Evolutionary conservation across 2,329 filamentous ascomycete species (phyloP).

Genomic region (Colletotrichum abscissum): DNA sequence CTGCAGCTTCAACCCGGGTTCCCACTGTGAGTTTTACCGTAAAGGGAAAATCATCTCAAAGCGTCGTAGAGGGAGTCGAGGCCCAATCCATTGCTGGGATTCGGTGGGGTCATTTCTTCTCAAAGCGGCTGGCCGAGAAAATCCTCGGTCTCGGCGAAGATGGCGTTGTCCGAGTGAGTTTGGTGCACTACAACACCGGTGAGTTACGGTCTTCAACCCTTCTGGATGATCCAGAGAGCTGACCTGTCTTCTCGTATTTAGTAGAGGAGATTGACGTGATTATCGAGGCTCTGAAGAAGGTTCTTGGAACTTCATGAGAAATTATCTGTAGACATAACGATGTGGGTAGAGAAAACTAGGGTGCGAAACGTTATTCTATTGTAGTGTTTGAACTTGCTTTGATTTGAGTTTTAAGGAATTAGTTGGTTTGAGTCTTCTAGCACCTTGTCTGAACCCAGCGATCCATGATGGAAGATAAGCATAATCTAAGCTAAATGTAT

Average conservation of each 20-base stretch:
- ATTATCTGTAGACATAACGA: neutral
- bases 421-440: neutral
- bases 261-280: neutral
- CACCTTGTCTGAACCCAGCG: neutral
- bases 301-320: neutral
- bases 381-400: neutral
- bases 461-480: neutral
- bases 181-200: slow-evolving; percentile 80
- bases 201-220: slow-evolving; percentile 44
- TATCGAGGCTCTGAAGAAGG: neutral
- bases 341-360: neutral
- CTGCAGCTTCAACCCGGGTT: neutral
- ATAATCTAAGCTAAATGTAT: neutral
- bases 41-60: neutral
- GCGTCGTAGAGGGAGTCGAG: slow-evolving; percentile 64
- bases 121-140: slow-evolving; percentile 69
- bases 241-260: neutral
- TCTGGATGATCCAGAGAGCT: neutral
- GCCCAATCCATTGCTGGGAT: slow-evolving; percentile 68
- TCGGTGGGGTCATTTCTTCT: slow-evolving; percentile 76
- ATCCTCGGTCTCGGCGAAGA: slow-evolving; percentile 66
- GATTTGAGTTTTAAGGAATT: neutral
- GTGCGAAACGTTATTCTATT: neutral
- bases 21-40: neutral
- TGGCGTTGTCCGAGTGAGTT: slow-evolving; percentile 74